Evolutionary conservation across 805 yeast genomes (phyloP).

Genomic region (Candida palmyrensis): DNA sequence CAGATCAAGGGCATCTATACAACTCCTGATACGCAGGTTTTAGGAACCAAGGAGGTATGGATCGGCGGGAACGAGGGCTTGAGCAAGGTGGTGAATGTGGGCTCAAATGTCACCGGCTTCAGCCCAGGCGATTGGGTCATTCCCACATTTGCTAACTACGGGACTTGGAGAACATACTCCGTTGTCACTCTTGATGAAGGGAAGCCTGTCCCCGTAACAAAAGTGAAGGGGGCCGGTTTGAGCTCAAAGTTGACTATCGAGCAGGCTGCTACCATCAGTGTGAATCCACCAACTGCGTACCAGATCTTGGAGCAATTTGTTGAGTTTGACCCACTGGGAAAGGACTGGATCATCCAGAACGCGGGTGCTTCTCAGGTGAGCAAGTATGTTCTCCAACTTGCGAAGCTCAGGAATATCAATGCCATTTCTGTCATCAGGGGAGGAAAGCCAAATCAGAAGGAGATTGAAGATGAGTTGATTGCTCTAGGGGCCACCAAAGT

Average conservation of each 20-base stretch:
- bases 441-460: conserved; percentile 19
- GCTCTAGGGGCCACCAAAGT: conserved; percentile 28
- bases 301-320: conserved; percentile 68
- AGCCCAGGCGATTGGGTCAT: conserved; percentile 77
- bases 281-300: conserved; percentile 86
- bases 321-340: conserved; percentile 12
- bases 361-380: conserved; percentile 32
- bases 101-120: conserved; percentile 41
- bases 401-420: conserved; percentile 18
- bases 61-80: conserved; percentile 90
- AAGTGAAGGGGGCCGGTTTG: conserved; percentile 5
- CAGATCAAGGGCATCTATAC: conserved; percentile 88
- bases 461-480: conserved; percentile 15
- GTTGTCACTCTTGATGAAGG: conserved; percentile 34
- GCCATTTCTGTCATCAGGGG: conserved; percentile 24
- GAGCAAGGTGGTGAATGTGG: conserved; percentile 64
- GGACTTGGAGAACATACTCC: conserved; percentile 86
- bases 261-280: conserved; percentile 81
- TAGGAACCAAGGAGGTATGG: conserved; percentile 44
- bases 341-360: conserved; percentile 30
- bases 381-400: conserved; percentile 25
- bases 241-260: conserved; percentile 27
- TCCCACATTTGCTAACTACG: conserved; percentile 67
- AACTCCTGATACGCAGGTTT: conserved; percentile 30
- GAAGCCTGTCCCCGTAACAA: conserved; percentile 31